Base-by-base conservation (phyloP, 2,329 filamentous ascomycete species). In the Pestalotiopsis sp. region DNA sequence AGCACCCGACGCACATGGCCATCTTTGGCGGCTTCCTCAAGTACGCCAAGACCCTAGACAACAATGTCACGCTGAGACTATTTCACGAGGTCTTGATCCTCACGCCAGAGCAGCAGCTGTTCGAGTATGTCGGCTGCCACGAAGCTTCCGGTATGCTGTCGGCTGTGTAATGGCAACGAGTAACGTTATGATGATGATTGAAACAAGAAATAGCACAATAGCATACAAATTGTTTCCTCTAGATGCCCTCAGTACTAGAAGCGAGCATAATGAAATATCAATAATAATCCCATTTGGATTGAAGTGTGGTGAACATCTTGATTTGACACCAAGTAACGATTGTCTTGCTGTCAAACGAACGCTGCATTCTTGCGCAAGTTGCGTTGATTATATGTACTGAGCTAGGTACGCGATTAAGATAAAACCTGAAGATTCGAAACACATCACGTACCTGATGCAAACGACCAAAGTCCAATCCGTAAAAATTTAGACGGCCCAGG, bases 61-160 rank as follows among this genome's bases (percentile, higher is more conserved):
- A 80, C 61, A 73, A 79, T 12, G 71, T 82, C 45, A 77, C 74
- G 14, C 68, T 84, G 61, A 72, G 78, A 20, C 60, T 83, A 49
- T 83, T 80, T 68, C 81, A 84, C 68, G 81, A 84, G 71, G 77
- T 83, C 13, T 73, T 80, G 64, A 79, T 83, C 5, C 69, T 84
- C 38, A 72, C 78, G 66, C 73, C 75, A 6, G 79, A 77, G 57
- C 80, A 83, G 74, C 82, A 83, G 70, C 68, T 76, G 5, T 82
- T 83, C 68, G 82, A 83, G 74, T 83, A 83, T 69, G 70, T 83
- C 12, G 77, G 74, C 7, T 83, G 81, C 58, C 81, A 83, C 72
- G 68, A 69, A 5, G 74, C 73, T 23, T 81, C 76, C 2, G 80
- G 80, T 1, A 80, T 83, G 77, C 63, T 66, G 9, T 20, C 20